phyloP scores from a whole-genome alignment of 2,329 filamentous ascomycete species.

The Neopestalotiopsis sp. region DNA sequence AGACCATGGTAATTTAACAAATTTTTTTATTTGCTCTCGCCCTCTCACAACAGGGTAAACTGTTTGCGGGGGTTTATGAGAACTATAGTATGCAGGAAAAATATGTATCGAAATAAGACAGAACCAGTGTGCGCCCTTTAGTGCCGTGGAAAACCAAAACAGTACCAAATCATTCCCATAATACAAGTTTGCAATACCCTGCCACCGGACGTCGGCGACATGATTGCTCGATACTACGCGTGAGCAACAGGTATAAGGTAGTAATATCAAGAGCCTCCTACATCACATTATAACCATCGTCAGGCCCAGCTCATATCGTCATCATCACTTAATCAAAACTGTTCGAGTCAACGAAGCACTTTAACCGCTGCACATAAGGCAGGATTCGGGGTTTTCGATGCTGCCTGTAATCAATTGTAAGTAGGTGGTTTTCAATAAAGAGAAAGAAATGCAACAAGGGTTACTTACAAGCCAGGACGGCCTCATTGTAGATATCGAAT shows the following conservation, averaged over 20 bases:
- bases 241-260: slow-evolving; percentile 7
- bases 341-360: background rate
- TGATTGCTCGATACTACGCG: slow-evolving; percentile 8
- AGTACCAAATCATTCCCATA: slow-evolving; percentile 8
- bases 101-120: background rate
- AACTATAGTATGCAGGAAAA: slow-evolving; percentile 8
- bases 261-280: slow-evolving; percentile 9
- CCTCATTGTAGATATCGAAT: slow-evolving; percentile 93
- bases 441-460: too few relatives aligned
- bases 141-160: background rate
- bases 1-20: background rate
- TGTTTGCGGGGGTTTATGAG: background rate
- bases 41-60: background rate
- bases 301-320: slow-evolving; percentile 17
- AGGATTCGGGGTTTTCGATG: slow-evolving; percentile 95
- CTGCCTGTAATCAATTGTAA: slow-evolving; percentile 64
- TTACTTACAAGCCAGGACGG: slow-evolving; percentile 81
- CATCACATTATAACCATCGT: slow-evolving; percentile 16
- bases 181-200: slow-evolving; percentile 11
- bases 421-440: slow-evolving; percentile 17
- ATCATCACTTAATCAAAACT: background rate
- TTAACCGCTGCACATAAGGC: slow-evolving; percentile 96
- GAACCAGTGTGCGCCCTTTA: background rate
- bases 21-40: background rate
- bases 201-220: background rate